phyloP scores from a whole-genome alignment of 768 basidiomycete genomes.

The Russula compacta region DNA sequence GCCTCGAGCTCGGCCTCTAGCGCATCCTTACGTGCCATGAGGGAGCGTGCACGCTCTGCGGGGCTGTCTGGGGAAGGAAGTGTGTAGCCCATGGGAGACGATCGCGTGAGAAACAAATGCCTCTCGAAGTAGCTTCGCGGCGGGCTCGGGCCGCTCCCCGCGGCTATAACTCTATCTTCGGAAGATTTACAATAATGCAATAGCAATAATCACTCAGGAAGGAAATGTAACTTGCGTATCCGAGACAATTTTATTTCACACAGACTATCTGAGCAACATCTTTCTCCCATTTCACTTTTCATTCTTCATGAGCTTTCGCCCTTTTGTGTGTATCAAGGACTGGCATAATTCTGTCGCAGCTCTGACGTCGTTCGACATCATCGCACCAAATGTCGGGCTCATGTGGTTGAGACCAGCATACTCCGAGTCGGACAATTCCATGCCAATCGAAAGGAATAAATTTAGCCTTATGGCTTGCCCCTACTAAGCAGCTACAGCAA shows the following conservation, averaged over 20 bases:
- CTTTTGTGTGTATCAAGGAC: not conserved
- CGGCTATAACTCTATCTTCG: no score
- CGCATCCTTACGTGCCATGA: slow-evolving; percentile 60
- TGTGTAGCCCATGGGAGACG: slow-evolving; percentile 14
- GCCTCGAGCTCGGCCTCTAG: slow-evolving; percentile 65
- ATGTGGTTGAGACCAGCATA: not conserved
- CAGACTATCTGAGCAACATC: not conserved
- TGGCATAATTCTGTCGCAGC: no score
- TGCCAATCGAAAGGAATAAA: not conserved
- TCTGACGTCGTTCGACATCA: not conserved
- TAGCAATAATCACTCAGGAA: no score
- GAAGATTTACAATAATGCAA: not conserved
- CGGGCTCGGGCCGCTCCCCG: not conserved
- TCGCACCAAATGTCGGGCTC: not conserved
- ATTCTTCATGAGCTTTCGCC: no score
- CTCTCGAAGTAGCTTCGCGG: no score
- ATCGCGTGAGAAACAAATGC: no score
- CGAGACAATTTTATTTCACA: no score
- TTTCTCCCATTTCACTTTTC: not conserved
- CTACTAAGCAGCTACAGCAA: no score
- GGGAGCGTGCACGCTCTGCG: slow-evolving; percentile 47
- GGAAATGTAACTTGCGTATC: no score
- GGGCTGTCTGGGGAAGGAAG: slow-evolving; percentile 25
- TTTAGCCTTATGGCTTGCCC: no score
- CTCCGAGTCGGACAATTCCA: not conserved